These are phyloP conservation scores for Corylus heterophylla DNA, from an alignment of 306 rosid genomes.

Conservation along the genomic window DNA sequence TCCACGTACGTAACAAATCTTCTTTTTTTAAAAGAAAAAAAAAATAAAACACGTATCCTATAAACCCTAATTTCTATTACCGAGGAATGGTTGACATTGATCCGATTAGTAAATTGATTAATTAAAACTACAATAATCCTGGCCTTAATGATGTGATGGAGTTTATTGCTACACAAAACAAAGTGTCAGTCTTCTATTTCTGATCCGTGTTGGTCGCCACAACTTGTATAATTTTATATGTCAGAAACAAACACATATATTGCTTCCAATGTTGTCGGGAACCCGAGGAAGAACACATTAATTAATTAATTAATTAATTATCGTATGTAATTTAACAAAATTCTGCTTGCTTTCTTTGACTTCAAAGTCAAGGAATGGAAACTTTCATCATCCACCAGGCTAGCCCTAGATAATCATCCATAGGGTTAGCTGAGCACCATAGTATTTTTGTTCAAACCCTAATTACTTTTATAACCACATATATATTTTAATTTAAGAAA, in stretches of 20 bases:
- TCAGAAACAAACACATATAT: conserved; percentile 14
- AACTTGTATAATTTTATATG: conserved; percentile 20
- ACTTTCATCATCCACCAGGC: too few relatives aligned
- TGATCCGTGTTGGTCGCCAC: conserved; percentile 52
- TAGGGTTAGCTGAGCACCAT: too few relatives aligned
- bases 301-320: conserved; percentile 6
- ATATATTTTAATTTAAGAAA: neutral
- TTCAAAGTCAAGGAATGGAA: conserved; percentile 26
- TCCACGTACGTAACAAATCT: conserved; percentile 42
- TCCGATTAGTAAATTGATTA: neutral
- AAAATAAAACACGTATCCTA: conserved; percentile 8
- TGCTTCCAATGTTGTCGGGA: conserved; percentile 60
- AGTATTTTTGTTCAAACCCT: conserved; percentile 3
- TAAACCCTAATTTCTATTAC: conserved; percentile 38
- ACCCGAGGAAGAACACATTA: conserved; percentile 41
- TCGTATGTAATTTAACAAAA: neutral
- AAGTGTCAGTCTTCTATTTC: conserved; percentile 54
- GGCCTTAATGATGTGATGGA: conserved; percentile 30
- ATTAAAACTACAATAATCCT: conserved; percentile 25
- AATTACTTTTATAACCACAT: neutral
- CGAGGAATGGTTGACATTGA: conserved; percentile 47
- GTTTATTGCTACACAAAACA: conserved; percentile 36
- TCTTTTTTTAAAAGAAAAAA: neutral
- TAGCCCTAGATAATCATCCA: too few relatives aligned
- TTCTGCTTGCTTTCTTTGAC: conserved; percentile 34